Base-by-base conservation (phyloP, 345 rosid genomes). In the Aethionema arabicum region DNA sequence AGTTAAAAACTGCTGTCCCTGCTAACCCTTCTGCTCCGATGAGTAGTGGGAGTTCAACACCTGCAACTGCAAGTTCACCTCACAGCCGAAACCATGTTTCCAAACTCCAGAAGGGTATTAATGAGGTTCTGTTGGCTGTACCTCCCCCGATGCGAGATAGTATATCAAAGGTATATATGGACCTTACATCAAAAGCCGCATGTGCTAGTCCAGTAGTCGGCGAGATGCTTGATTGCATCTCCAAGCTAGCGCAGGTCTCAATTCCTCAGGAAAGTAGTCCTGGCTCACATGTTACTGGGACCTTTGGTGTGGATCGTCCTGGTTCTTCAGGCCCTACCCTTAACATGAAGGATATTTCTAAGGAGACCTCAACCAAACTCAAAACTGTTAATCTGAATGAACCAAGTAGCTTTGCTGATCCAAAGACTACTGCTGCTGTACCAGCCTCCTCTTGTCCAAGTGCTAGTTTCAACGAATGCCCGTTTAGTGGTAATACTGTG, bases 61-160 rank as follows among this genome's bases (percentile, higher is more conserved):
- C 91, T 35, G 21, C 72, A 68, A 79, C 91, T 35, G 21, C 72
- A 68, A 79, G 82, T 65, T 70, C 83, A 21, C 76, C 86, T 9
- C 36, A 30, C 8, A 69, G 61, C 50, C 76, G 63, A 61, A 76
- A 11, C 67, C 77, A 78, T 0, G 67, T 77, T 12, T 72, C 83
- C 39, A 70, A 63, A 57, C 16, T 79, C 61, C 77, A 77, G 11
- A 43, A 43, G 52, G 73, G 75, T 68, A 57, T 84, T 27, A 70
- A 82, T 62, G 93, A 87, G 11, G 75, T 72, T 16, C 39, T 90
- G 66, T 82, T 77, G 65, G 75, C 85, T 70, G 69, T 84, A 29
- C 99, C 92, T 2, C 80, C 80, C 62, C 84, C 92, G 0, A 48
- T 86, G 9, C 80, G 51, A 16, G 88, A 78, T 33, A 55, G 77